phyloP scores from a whole-genome alignment of 768 basidiomycete species.

The Tulasnella calospora region DNA sequence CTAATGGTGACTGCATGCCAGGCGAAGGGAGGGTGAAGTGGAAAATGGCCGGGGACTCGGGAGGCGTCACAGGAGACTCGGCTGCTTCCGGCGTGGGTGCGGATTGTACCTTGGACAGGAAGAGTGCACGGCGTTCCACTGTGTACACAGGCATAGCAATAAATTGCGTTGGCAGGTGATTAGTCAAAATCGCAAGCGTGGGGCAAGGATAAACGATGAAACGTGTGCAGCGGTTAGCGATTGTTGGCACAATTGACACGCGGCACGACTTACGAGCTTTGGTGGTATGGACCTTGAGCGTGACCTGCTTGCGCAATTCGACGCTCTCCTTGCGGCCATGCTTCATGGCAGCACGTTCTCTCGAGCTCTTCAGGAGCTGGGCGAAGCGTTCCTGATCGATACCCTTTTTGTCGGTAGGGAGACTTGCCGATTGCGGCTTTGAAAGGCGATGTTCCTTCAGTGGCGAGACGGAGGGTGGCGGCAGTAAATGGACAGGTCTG shows the following conservation, averaged over 20 bases:
- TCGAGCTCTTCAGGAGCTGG: slow-evolving; percentile 55
- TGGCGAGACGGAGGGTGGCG: slow-evolving; percentile 42
- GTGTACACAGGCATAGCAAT: not conserved
- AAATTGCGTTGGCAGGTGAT: not conserved
- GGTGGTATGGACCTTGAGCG: slow-evolving; percentile 63
- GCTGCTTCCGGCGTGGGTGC: slow-evolving; percentile 59
- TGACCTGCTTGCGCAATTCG: slow-evolving; percentile 70
- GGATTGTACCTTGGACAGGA: slow-evolving; percentile 68
- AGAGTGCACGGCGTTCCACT: slow-evolving; percentile 71
- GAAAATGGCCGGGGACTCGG: slow-evolving; percentile 64
- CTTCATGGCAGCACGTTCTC: slow-evolving; percentile 45
- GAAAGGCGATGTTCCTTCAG: slow-evolving; percentile 43
- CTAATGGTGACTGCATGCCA: slow-evolving; percentile 58
- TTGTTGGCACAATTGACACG: not conserved
- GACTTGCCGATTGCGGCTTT: slow-evolving; percentile 46
- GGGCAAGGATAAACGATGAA: slow-evolving; percentile 1
- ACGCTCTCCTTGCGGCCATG: slow-evolving; percentile 30
- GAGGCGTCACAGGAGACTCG: slow-evolving; percentile 56
- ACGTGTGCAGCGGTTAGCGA: slow-evolving; percentile 2
- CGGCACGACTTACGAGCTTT: slow-evolving; percentile 56
- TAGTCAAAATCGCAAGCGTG: not conserved
- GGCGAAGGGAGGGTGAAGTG: slow-evolving; percentile 66
- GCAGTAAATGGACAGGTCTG: slow-evolving; percentile 44
- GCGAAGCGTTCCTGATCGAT: slow-evolving; percentile 61
- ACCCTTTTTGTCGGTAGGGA: slow-evolving; percentile 44